Evolutionary conservation across 1,284 basidiomycete genomes (phyloP), one percentile per base, ranked within the genome.

Genomic region (Malassezia japonica): DNA sequence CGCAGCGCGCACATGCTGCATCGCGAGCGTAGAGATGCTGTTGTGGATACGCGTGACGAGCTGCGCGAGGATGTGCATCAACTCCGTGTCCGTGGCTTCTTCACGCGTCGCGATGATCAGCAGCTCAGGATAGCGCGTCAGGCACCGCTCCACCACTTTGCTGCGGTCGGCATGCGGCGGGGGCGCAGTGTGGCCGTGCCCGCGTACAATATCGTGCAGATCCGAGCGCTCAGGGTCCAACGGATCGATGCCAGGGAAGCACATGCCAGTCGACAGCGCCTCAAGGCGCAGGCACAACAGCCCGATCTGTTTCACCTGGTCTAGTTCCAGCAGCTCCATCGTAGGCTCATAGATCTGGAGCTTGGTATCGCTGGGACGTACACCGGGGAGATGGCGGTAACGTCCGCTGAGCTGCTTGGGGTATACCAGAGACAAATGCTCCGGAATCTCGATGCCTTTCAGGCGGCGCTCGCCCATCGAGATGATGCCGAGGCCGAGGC

Each of bases 391-490:
- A 38, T 61, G 55, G 12, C 55, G 56, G 54, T 84, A 79, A 23
- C 94, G 83, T 7, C 83, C 84, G 18, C 80, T 79, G 18, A 98
- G 78, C 15, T 81, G 80, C 44, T 77, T 79, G 0, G 92, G 89
- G 71, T 90, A 95, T 40, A 96, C 79, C 21, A 86, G 75, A 24
- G 87, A 86, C 13, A 98, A 78, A 61, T 81, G 79, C 74, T 96
- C 92, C 21, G 70, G 66, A 38, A 61, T 67, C 44, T 95, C 90
- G 31, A 96, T 78, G 13, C 92, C 92, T 74, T 96, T 96, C 61
- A 98, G 81, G 70, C 88, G 87, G 58, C 84, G 80, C 74, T 95
- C 89, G 20, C 94, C 94, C 23, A 94, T 80, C 31, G 81, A 79
- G 29, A 83, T 79, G 49, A 91, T 80, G 27, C 80, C 78, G 40